A percentile compares a stretch with the other conserved stretches of the same genome.
Conservation (phyloP, 2,329 filamentous ascomycete genomes). For the Paramyrothecium sp. region DNA sequence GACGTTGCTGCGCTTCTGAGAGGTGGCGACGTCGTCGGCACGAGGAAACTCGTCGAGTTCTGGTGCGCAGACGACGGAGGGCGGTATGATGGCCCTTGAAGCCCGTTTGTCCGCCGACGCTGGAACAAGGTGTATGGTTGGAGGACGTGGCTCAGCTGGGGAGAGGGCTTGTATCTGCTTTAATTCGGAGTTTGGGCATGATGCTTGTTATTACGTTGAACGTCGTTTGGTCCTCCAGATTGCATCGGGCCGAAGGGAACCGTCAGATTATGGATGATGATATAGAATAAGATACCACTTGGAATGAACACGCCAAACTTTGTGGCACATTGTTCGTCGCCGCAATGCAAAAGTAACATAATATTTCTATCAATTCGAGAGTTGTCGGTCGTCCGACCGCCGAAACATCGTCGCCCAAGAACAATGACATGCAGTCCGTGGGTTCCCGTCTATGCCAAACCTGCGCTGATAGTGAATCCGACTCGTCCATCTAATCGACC, state of each 20-base stretch:
- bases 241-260: neutral
- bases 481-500: neutral
- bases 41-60: conserved; percentile 68
- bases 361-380: conserved; percentile 7
- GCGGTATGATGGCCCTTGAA: conserved; percentile 33
- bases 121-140: no score
- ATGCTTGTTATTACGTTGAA: neutral
- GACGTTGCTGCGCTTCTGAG: conserved; percentile 72
- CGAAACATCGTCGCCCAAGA: neutral
- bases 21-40: conserved; percentile 66
- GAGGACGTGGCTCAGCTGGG: no score
- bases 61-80: conserved; percentile 52
- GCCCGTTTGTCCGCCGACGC: neutral
- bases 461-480: neutral
- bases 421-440: neutral
- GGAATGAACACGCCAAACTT: neutral
- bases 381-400: conserved; percentile 10
- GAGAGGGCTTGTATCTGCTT: no score
- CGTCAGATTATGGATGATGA: neutral
- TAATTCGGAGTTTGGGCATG: neutral
- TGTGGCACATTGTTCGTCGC: neutral
- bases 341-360: neutral
- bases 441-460: conserved; percentile 7
- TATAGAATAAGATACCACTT: neutral
- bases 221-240: neutral